Evolutionary conservation across 495 filamentous ascomycete genomes (phyloP).

Genomic region (Daldinia vernicosa): DNA sequence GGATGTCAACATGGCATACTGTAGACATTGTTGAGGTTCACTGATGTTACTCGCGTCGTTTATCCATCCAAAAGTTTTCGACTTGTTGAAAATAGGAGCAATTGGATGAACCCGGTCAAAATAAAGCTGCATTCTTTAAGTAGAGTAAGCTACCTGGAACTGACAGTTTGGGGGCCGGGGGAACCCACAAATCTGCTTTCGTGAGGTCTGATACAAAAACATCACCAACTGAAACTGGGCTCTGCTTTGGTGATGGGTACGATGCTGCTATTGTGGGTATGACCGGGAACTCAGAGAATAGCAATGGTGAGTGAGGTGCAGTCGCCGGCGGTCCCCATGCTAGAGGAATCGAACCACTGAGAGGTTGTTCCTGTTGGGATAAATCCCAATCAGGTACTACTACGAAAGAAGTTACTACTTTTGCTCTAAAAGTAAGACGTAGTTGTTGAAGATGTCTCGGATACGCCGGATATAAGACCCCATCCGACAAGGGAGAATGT

Average conservation of each 20-base stretch:
- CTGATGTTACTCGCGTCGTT: slow-evolving; percentile 17
- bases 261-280: slow-evolving; percentile 48
- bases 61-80: slow-evolving; percentile 39
- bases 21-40: slow-evolving; percentile 54
- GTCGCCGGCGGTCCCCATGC: slow-evolving; percentile 25
- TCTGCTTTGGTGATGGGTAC: slow-evolving; percentile 37
- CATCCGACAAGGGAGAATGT: slow-evolving; percentile 26
- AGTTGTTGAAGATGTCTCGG: slow-evolving; percentile 42
- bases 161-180: slow-evolving; percentile 25
- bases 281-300: slow-evolving; percentile 28
- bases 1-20: slow-evolving; percentile 66
- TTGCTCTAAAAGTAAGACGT: not conserved
- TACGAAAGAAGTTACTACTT: slow-evolving; percentile 20
- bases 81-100: slow-evolving; percentile 63
- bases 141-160: slow-evolving; percentile 18
- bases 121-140: slow-evolving; percentile 56
- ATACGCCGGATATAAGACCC: slow-evolving; percentile 29
- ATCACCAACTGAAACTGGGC: slow-evolving; percentile 28
- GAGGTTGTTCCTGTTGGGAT: slow-evolving; percentile 24
- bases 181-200: slow-evolving; percentile 55
- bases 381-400: slow-evolving; percentile 37
- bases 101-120: slow-evolving; percentile 67
- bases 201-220: slow-evolving; percentile 51
- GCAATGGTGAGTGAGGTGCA: slow-evolving; percentile 32
- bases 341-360: slow-evolving; percentile 19